Base-by-base conservation (phyloP, 1,284 basidiomycete species). In the Malassezia nana region DNA sequence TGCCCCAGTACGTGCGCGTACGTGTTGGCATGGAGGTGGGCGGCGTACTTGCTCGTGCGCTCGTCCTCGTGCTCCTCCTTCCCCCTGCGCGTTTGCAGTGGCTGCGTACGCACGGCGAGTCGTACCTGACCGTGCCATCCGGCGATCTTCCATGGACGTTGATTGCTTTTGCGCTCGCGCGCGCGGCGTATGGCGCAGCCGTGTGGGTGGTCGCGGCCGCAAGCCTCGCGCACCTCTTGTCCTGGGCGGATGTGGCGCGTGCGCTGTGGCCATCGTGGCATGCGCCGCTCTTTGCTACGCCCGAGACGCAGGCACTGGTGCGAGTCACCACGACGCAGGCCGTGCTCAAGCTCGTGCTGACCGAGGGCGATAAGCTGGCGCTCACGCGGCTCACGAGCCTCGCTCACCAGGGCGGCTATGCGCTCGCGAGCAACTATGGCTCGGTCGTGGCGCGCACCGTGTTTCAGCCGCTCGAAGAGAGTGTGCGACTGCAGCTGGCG, bases 301-400 rank as follows among this genome's bases (percentile, higher is more conserved):
- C 33, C 1, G 35, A 46, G 15, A 40, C 40, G 25, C 29, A 60
- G 39, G 52, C 50, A 25, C 78, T 91, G 2, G 83, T 85, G 0
- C 74, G 81, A 50, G 87, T 84, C 0, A 87, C 96, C 81, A 87
- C 85, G 4, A 79, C 78, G 6, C 90, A 95, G 74, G 87, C 86
- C 1, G 64, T 94, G 3, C 79, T 96, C 64, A 98, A 98, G 74
- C 91, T 98, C 70, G 80, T 92, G 59, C 78, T 99, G 26, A 96
- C 91, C 0, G 94, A 98, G 72, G 89, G 87, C 9, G 94, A 99
- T 75, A 89, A 94, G 65, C 78, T 98, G 43, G 71, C 71, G 4
- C 59, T 72, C 3, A 64, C 68, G 20, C 60, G 50, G 12, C 55
- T 66, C 40, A 64, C 66, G 10, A 49, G 55, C 3, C 58, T 74